Conservation (phyloP, 441 rosid genomes). For the Corymbia citriodora region DNA sequence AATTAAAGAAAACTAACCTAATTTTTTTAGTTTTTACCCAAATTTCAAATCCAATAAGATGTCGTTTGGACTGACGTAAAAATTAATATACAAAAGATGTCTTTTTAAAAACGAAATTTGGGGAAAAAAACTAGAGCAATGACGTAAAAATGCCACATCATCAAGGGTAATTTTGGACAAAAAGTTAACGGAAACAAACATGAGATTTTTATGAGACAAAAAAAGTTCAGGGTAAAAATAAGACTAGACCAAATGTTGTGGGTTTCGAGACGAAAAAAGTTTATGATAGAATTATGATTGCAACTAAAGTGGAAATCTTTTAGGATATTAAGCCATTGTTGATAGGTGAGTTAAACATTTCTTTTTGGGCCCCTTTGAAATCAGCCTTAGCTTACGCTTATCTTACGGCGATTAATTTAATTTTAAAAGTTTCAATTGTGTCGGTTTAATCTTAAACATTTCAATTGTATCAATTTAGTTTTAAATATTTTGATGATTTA, state of each 20-base stretch:
- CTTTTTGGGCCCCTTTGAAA: background rate
- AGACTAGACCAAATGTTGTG: background rate
- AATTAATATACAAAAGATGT: background rate
- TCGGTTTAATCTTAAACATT: too few species aligned
- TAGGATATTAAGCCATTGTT: background rate
- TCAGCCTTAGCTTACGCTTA: background rate
- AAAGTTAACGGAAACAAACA: too few species aligned
- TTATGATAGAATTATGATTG: background rate
- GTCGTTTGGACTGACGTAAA: background rate
- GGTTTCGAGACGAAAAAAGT: background rate
- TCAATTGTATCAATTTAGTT: too few species aligned
- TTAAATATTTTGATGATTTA: too few species aligned
- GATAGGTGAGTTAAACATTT: background rate
- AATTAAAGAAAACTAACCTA: background rate
- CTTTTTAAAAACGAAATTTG: background rate
- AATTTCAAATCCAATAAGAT: background rate
- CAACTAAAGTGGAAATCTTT: background rate
- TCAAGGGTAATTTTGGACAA: background rate
- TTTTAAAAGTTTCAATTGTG: too few species aligned
- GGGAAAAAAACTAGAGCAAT: background rate
- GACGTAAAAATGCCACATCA: rapidly evolving
- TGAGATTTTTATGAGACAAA: background rate
- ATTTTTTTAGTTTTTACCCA: background rate
- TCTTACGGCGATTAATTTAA: too few species aligned
- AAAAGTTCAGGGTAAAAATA: background rate